These are phyloP conservation scores for Lasiodiplodia sp. DNA, from an alignment of 2,329 filamentous ascomycete species.

Conservation along the genomic window DNA sequence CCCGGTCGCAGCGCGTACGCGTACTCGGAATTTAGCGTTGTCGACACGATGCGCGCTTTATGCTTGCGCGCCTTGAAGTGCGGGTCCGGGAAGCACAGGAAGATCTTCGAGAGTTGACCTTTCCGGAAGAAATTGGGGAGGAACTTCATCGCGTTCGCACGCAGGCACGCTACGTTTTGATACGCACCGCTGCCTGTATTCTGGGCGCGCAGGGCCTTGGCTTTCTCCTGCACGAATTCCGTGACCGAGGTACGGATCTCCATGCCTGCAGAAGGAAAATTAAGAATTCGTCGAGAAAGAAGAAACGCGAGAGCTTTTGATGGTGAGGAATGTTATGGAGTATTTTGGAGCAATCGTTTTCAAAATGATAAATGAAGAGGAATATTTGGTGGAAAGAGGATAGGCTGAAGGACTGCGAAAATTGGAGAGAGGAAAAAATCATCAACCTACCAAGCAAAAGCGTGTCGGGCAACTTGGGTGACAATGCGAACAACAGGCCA, in stretches of 20 bases:
- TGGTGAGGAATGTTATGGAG: neutral
- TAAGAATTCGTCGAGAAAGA: constrained; percentile 1
- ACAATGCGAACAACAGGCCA: constrained; percentile 84
- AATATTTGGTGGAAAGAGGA: neutral
- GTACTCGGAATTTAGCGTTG: constrained; percentile 90
- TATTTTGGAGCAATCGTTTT: neutral
- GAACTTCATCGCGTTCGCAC: constrained; percentile 99
- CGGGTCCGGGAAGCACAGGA: constrained; percentile 97
- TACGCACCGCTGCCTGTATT: constrained; percentile 63
- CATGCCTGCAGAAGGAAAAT: constrained; percentile 66
- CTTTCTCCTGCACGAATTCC: constrained; percentile 87
- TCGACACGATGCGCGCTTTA: constrained; percentile 92
- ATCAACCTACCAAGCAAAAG: constrained; percentile 75
- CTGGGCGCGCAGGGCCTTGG: constrained; percentile 79
- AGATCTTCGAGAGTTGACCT: constrained; percentile 84
- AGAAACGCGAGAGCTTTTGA: neutral
- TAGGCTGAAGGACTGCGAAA: constrained; percentile 6
- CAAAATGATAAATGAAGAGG: neutral
- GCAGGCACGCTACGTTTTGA: constrained; percentile 87
- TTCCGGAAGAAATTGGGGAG: constrained; percentile 95
- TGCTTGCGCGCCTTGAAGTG: constrained; percentile 98
- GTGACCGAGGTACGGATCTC: constrained; percentile 93
- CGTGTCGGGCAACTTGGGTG: constrained; percentile 80
- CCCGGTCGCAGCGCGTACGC: constrained; percentile 85
- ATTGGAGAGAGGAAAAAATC: neutral